Conservation (phyloP, 495 filamentous ascomycete species). For the Hypoxylon intermedium region DNA sequence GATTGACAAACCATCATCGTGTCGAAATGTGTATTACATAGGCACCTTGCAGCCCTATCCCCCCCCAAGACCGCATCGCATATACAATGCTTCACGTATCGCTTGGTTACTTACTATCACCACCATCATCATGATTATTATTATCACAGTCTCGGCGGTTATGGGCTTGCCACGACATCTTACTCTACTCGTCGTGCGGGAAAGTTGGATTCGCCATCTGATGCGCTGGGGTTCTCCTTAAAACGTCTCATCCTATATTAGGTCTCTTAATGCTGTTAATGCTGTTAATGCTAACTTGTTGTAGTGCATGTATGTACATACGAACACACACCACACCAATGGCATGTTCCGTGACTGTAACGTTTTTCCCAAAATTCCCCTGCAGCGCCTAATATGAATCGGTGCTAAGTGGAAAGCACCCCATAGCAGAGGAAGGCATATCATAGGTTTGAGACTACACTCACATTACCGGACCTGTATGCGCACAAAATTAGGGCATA, state of each 20-base stretch:
- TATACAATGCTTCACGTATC: conserved; percentile 9
- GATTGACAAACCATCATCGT: conserved; percentile 17
- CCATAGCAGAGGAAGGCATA: background rate
- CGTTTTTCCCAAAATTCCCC: conserved; percentile 10
- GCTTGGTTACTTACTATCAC: conserved; percentile 25
- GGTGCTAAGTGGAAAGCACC: conserved; percentile 9
- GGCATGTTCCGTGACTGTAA: conserved; percentile 11
- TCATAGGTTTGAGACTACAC: no score
- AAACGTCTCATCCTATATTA: conserved; percentile 35
- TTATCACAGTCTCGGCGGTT: conserved; percentile 30
- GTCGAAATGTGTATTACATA: conserved; percentile 13
- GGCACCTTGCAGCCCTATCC: conserved; percentile 38
- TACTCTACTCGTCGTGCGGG: conserved; percentile 12
- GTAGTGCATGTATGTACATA: no score
- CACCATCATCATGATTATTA: background rate
- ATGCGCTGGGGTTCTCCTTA: conserved; percentile 26
- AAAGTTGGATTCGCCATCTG: conserved; percentile 25
- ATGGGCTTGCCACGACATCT: conserved; percentile 30
- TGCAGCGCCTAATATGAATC: conserved; percentile 17
- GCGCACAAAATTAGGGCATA: background rate
- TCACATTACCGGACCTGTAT: background rate
- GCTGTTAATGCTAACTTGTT: conserved; percentile 15
- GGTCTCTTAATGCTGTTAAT: conserved; percentile 34
- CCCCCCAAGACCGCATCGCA: conserved; percentile 16
- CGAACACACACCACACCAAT: no score